Base-by-base conservation (phyloP, 345 rosid species). In the Gynandropsis gynandra region DNA sequence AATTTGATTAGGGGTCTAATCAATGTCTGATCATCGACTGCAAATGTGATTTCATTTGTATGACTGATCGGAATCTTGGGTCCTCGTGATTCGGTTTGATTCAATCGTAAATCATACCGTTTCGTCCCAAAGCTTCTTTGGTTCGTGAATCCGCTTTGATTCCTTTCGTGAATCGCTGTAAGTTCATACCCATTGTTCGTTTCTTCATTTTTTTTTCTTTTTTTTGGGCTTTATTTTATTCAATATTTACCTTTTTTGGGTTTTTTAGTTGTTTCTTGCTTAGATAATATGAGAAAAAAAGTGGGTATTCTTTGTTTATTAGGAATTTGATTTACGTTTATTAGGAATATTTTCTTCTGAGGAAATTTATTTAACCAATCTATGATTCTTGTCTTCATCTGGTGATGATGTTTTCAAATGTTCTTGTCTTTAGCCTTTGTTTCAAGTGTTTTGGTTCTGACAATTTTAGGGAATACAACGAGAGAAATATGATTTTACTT, bases 91-190 rank as follows among this genome's bases (percentile, higher is more conserved):
- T 56, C 43, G 52, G 34, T 42, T 56, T 55, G 62, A 45, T 34
- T 45, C 14, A 33, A 33, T 39, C 43, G 34, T 44, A 32, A 11
- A 33, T 40, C 64, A 49, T 42, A 50, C 29, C 3, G 14, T 42
- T 50, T 20, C 44, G 16, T 64, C 41, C 43, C 43, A 65, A 66
- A 59, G 8, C 36, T 52, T 44, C 36, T 38, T 47, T 47, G n/a
- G 17, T 7, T 42, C 29, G 29, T 24, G 7, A 46, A 48, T 17
- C 36, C 34, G 7, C 49, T 64, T 65, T 11, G 59, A 65, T 65
- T 65, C 70, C 44, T 65, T 65, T 52, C 70, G 34, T 65, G 64
- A 56, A 43, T 56, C 52, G 4, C 16, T 33, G 64, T 65, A 58
- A 65, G 70, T 65, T 52, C 11, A 0, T 12, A 4, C 31, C 19